Evolutionary conservation across 257 asterid genomes (phyloP), one percentile per base, ranked within the genome.

Genomic region (Solanum pimpinellifolium): DNA sequence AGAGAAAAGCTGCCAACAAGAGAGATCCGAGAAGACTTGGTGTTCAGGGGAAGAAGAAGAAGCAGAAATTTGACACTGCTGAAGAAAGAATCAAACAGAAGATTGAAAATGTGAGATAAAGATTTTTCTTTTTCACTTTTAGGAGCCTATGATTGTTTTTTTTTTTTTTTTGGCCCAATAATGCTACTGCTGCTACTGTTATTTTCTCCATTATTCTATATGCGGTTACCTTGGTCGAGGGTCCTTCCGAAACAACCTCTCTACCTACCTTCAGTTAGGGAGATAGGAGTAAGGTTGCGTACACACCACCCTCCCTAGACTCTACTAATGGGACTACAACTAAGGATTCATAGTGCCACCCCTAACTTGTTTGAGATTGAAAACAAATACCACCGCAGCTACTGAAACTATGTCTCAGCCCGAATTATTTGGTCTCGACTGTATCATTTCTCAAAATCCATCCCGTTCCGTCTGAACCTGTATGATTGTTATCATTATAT

Each of bases 1-100:
- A 88, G 93, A 90, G 98, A 83, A 96, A 94, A 90, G 91, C 93
- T 70, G 97, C 98, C 75, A 96, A 96, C 89, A 95, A 90, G 90
- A 92, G 92, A 90, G 99, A 94, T 87, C 98, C 98, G 14, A 92
- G 25, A 59, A 59, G 66, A 59, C 66, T 59, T 59, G 66, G 66
- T 62, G 91, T 90, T 76, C 93, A 93, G 88, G 96, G 98, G 68
- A 92, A 87, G 83, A 94, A 88, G 88, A 92, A 87, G 88, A 91
- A 92, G 87, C 94, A 92, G 85, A 94, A 87, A 87, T 96, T 96
- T 87, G 92, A 94, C 35, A 91, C 90, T 91, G 95, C 96, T 69
- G 98, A 94, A 90, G 99, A 96, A 87, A 93, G 95, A 91, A 94
- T 96, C 84, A 95, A 94, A 84, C 88, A 92, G 91, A 96, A 94